Base-by-base conservation (phyloP, 2,329 filamentous ascomycete species). In the Dactylonectria estremocensis region DNA sequence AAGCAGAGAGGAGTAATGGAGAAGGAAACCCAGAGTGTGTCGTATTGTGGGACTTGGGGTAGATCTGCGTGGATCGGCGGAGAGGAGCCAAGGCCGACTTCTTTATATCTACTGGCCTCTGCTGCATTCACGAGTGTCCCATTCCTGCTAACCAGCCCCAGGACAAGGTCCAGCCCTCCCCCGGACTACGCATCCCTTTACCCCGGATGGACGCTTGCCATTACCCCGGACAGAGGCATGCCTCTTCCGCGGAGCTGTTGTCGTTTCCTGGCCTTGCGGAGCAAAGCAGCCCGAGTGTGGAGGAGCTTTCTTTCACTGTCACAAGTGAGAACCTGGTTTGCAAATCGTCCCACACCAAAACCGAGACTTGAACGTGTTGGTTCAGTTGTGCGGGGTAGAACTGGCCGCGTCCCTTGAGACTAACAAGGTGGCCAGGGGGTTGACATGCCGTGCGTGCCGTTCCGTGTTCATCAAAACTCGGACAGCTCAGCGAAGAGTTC, bases 401-500 rank as follows among this genome's bases (percentile, higher is more conserved):
- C 7, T 28, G 7, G 4, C 24, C 7, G 24, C 4, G 24, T 28
- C 24, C n/a, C n/a, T n/a, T n/a, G n/a, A 28, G 24, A 28, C 24
- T 28, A 28, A 7, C 24, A 28, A 28, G 24, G 24, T 28, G 24
- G 24, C 24, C 24, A 28, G 24, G n/a, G n/a, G 16, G 49, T n/a
- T n/a, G 20, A 7, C 49, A 10, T 52, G 49, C 49, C 49, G 49
- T 33, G 16, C 33, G 49, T 18, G 49, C 49, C 49, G 49, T 33
- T 33, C 28, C 13, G 11, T 16, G 9, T 8, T 24, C 8, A 52
- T 52, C 16, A 35, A 20, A n/a, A 5, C 24, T 28, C 24, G 24
- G 24, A 28, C 24, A 28, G 24, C 24, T 28, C 24, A 5, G 24
- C 24, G 24, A 28, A 7, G 4, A 5, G 24, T 28, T 28, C 24